phyloP scores from a whole-genome alignment of 768 basidiomycete genomes.

The Punctularia strigosozonata region DNA sequence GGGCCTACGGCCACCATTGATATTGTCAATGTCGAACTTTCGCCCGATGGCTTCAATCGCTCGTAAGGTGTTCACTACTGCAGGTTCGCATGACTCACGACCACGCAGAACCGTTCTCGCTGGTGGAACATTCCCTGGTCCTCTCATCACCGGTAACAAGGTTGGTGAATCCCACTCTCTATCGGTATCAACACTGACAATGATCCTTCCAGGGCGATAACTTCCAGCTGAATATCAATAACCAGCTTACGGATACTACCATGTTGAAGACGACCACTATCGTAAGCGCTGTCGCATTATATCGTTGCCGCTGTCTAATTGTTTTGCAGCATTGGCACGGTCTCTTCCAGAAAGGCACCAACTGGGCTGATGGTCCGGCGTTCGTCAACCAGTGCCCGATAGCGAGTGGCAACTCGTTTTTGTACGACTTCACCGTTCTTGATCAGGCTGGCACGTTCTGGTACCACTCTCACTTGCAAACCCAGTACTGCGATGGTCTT shows the following conservation, averaged over 20 bases:
- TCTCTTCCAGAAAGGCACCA: constrained; percentile 27
- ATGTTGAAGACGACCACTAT: constrained; percentile 41
- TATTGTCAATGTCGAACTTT: constrained; percentile 12
- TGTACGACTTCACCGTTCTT: constrained; percentile 22
- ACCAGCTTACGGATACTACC: constrained; percentile 29
- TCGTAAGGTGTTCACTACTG: constrained; percentile 1
- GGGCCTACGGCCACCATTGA: no score
- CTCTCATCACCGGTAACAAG: constrained; percentile 33
- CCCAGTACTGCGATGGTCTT: constrained; percentile 46
- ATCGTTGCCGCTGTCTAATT: neutral
- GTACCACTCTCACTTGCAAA: constrained; percentile 34
- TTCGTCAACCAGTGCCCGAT: constrained; percentile 32
- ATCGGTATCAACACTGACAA: no score
- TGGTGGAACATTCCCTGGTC: constrained; percentile 35
- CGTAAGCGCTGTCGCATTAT: constrained; percentile 18
- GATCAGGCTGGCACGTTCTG: constrained; percentile 29
- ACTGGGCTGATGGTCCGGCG: constrained; percentile 31
- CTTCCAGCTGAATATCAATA: constrained; percentile 32
- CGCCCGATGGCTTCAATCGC: constrained; percentile 16
- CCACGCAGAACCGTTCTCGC: constrained; percentile 35
- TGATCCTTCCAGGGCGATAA: constrained; percentile 23
- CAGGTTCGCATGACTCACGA: no score
- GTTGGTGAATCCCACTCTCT: no score
- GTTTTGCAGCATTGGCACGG: constrained; percentile 30
- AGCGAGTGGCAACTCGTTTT: constrained; percentile 22